Evolutionary conservation across 805 yeast genomes (phyloP).

Genomic region (Pichia cabralensis): DNA sequence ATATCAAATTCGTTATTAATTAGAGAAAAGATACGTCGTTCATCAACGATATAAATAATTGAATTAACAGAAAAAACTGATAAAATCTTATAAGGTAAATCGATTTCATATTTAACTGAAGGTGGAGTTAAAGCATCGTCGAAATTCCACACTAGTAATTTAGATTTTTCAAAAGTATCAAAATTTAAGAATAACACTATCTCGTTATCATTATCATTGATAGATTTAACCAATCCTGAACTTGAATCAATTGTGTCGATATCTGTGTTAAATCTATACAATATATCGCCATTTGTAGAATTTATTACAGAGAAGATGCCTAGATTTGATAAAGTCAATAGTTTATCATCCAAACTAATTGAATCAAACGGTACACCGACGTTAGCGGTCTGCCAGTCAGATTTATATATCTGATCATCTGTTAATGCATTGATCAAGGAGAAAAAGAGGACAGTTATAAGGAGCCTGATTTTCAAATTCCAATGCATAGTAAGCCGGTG

Average conservation of each 20-base stretch:
- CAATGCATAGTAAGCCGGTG: too few relatives aligned
- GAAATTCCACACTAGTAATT: slow-evolving; percentile 14
- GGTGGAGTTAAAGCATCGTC: too few relatives aligned
- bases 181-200: slow-evolving; percentile 12
- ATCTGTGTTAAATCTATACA: slow-evolving; percentile 25
- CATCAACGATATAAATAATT: too few relatives aligned
- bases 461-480: too few relatives aligned
- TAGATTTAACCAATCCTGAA: slow-evolving; percentile 9
- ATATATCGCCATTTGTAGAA: slow-evolving; percentile 18
- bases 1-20: background rate
- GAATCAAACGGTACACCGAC: slow-evolving; percentile 29
- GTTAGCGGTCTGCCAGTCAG: slow-evolving; percentile 44
- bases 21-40: background rate
- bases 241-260: background rate
- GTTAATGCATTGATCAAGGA: slow-evolving; percentile 1
- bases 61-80: slow-evolving; percentile 11
- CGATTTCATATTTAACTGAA: slow-evolving; percentile 13
- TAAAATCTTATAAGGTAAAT: slow-evolving; percentile 8
- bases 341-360: slow-evolving; percentile 8
- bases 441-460: too few relatives aligned
- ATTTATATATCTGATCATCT: slow-evolving; percentile 42
- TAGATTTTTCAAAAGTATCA: slow-evolving; percentile 6
- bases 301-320: slow-evolving; percentile 22
- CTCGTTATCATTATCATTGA: too few relatives aligned
- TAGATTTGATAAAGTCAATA: slow-evolving; percentile 20